Conservation (phyloP, 176 grass and related monocot genomes). For the Juncus inflexus region DNA sequence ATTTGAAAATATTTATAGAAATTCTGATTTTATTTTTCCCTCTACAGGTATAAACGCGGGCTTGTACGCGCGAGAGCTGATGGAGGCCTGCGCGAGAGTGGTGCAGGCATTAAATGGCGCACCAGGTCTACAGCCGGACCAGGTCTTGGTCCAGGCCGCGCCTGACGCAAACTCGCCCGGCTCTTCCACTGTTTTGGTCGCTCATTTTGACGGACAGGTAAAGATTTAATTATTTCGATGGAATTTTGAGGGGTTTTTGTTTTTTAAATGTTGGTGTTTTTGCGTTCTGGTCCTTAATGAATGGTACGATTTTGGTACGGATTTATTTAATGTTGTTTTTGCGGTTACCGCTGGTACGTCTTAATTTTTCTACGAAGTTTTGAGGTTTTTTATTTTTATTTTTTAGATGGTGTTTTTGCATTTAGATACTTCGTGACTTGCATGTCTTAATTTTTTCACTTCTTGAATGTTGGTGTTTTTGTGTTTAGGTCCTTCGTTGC, state of each 20-base stretch:
- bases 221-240: background rate
- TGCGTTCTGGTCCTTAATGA: background rate
- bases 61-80: conserved; percentile 78
- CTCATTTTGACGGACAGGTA: conserved; percentile 82
- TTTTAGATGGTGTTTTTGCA: no score
- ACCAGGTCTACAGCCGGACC: conserved; percentile 40
- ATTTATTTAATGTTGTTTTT: background rate
- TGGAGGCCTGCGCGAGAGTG: conserved; percentile 66
- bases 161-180: conserved; percentile 67
- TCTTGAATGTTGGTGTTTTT: no score
- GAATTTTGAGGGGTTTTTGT: background rate
- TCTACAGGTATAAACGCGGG: conserved; percentile 83
- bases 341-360: background rate
- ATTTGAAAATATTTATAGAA: no score
- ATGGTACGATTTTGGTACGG: no score
- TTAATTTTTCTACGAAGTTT: no score
- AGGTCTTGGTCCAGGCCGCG: conserved; percentile 62
- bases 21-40: background rate
- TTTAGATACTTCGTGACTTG: no score
- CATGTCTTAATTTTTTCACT: no score
- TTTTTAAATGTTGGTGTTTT: background rate
- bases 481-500: no score
- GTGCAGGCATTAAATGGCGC: conserved; percentile 42
- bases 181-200: conserved; percentile 94
- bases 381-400: no score